A percentile compares a stretch with the other conserved stretches of the same genome.
phyloP scores from a whole-genome alignment of 495 filamentous ascomycete genomes.

The Thermochaetoides thermophila region DNA sequence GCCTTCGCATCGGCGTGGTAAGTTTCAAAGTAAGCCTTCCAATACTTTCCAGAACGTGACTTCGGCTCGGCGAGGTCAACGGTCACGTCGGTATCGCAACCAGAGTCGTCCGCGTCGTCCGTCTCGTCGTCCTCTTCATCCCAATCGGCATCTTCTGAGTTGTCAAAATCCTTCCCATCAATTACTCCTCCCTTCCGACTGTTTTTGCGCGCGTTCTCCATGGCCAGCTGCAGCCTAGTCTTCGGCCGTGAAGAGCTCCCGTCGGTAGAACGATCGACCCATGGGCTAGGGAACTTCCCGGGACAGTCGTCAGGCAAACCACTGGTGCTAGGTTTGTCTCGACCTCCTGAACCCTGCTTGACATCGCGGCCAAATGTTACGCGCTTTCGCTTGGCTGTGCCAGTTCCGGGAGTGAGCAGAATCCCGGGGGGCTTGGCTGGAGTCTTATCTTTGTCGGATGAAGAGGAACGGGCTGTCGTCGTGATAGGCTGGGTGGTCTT shows the following conservation, averaged over 20 bases:
- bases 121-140: slow-evolving; percentile 30
- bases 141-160: slow-evolving; percentile 24
- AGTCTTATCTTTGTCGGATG: slow-evolving; percentile 23
- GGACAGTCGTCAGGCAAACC: slow-evolving; percentile 38
- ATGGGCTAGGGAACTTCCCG: slow-evolving; percentile 52
- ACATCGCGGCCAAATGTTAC: slow-evolving; percentile 72
- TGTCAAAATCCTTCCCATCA: slow-evolving; percentile 10
- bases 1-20: slow-evolving; percentile 67
- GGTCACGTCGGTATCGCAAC: slow-evolving; percentile 43
- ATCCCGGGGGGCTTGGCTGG: slow-evolving; percentile 43
- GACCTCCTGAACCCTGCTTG: slow-evolving; percentile 19
- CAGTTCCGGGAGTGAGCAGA: slow-evolving; percentile 78
- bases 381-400: slow-evolving; percentile 62
- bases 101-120: slow-evolving; percentile 17
- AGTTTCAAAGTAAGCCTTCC: slow-evolving; percentile 79
- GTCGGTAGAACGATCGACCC: slow-evolving; percentile 19
- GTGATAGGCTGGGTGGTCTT: slow-evolving; percentile 2
- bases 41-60: slow-evolving; percentile 79
- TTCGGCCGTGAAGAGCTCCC: slow-evolving; percentile 17
- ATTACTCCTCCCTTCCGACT: slow-evolving; percentile 10
- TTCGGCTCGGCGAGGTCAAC: slow-evolving; percentile 66
- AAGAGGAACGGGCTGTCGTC: slow-evolving; percentile 4
- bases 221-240: slow-evolving; percentile 40
- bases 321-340: too few species aligned
- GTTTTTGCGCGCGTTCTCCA: slow-evolving; percentile 29